Evolutionary conservation across 495 filamentous ascomycete genomes (phyloP), one percentile per base, ranked within the genome.

Genomic region (Pyrenula aspistea): DNA sequence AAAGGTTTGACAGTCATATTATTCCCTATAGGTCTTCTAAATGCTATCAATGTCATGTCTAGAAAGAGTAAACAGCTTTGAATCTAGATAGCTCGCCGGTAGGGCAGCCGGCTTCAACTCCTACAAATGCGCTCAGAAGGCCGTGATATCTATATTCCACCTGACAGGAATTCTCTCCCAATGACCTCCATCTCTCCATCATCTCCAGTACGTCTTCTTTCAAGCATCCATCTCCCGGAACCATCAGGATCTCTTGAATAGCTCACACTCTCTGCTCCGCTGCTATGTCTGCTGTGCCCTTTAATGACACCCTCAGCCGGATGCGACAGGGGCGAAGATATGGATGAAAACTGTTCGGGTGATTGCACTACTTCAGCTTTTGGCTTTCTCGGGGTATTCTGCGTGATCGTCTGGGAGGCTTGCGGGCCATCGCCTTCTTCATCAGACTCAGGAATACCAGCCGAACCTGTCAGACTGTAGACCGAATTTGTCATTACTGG

Each of bases 191-290:
- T 66, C 61, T 77, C 77, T 1, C 79, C 80, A 52, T 65, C 72
- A 60, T 82, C 78, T 2, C 63, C 67, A 2, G 75, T 78, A 53
- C 79, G 68, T 25, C 79, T 68, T 53, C 78, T 71, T 65, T 83
- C 81, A 49, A 82, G 65, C 2, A 82, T 71, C 81, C 81, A 83
- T 53, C 75, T 68, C 3, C 64, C 72, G 22, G 73, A 74, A 21
- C 67, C 67, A 15, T 75, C 72, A 24, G 75, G 73, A 54, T 73
- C 74, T 55, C 74, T 73, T 21, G 67, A 66, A 59, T 84, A 84
- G 51, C 78, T 81, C 25, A 84, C 78, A 54, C 80, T 82, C 54
- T 78, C 79, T 10, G 75, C 71, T 21, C 76, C 79, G 24, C 76
- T 66, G 56, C 63, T 63, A 19, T 56, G 57, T 47, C 66, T 56